A percentile compares a stretch with the other conserved stretches of the same genome.
Evolutionary conservation across 2,329 filamentous ascomycete species (phyloP).

Genomic region (Penicillium sp.): DNA sequence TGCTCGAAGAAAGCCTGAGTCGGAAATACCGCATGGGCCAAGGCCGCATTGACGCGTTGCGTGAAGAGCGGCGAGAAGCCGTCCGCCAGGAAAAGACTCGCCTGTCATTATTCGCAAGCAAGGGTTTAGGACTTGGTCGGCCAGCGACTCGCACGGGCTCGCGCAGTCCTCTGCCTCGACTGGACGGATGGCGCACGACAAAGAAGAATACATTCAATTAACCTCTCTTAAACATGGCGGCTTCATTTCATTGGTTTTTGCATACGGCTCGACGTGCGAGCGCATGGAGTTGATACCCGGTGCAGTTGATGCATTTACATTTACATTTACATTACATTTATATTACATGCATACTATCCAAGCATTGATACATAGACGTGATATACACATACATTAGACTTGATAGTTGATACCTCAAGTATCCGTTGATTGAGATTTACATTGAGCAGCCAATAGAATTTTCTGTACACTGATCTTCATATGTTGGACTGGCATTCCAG

Average conservation of each 20-base stretch:
- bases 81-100: slow-evolving; percentile 40
- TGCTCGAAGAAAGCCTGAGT: slow-evolving; percentile 80
- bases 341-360: no score
- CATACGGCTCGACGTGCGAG: no score
- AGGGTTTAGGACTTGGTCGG: slow-evolving; percentile 15
- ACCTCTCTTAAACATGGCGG: neutral
- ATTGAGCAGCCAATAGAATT: no score
- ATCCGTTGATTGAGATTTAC: no score
- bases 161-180: slow-evolving; percentile 14
- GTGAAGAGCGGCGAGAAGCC: slow-evolving; percentile 62
- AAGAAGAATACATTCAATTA: slow-evolving; percentile 14
- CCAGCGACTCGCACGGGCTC: slow-evolving; percentile 13
- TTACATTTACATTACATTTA: no score
- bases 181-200: slow-evolving; percentile 11
- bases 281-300: no score
- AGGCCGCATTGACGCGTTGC: slow-evolving; percentile 71
- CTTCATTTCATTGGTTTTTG: neutral
- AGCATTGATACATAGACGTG: no score
- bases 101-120: slow-evolving; percentile 32
- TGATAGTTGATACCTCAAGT: no score
- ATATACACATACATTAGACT: no score
- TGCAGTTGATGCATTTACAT: no score
- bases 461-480: no score
- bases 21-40: slow-evolving; percentile 78
- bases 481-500: no score